Evolutionary conservation across 192 early-diverging fungal genomes (phyloP).

Genomic region (Lunasporangiospora selenospora): DNA sequence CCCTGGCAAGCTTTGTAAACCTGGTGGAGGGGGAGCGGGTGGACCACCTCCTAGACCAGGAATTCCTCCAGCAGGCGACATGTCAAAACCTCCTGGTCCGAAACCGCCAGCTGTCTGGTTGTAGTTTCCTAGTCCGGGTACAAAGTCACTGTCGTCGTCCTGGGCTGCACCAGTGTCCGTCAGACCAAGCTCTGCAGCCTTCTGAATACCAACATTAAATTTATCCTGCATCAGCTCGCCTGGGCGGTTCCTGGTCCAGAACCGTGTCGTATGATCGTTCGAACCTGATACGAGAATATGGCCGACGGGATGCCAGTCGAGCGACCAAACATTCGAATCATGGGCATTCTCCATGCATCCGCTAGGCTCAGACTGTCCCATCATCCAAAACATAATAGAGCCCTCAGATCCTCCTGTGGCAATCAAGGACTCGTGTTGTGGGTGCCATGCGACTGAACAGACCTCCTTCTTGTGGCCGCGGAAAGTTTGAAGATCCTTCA

Average conservation of each 20-base stretch:
- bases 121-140: slow-evolving; percentile 40
- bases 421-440: slow-evolving; percentile 88
- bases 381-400: slow-evolving; percentile 84
- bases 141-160: slow-evolving; percentile 51
- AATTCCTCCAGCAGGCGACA: slow-evolving; percentile 36
- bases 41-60: slow-evolving; percentile 39
- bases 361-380: slow-evolving; percentile 62
- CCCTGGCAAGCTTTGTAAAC: slow-evolving; percentile 18
- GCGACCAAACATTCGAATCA: slow-evolving; percentile 89
- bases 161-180: slow-evolving; percentile 42
- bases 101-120: slow-evolving; percentile 5
- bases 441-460: slow-evolving; percentile 94
- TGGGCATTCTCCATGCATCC: slow-evolving; percentile 80
- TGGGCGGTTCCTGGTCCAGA: slow-evolving; percentile 94
- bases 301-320: slow-evolving; percentile 98
- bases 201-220: slow-evolving; percentile 58
- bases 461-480: slow-evolving; percentile 90
- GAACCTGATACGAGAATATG: slow-evolving; percentile 94
- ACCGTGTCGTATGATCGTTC: slow-evolving; percentile 95
- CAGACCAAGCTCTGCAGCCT: slow-evolving; percentile 52
- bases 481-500: slow-evolving; percentile 90
- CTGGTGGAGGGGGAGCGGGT: slow-evolving; percentile 23
- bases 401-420: slow-evolving; percentile 93
- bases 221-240: slow-evolving; percentile 69
- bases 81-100: slow-evolving; percentile 16